Base-by-base conservation (phyloP, 176 grass and related monocot species). In the Triticum dicoccoides region DNA sequence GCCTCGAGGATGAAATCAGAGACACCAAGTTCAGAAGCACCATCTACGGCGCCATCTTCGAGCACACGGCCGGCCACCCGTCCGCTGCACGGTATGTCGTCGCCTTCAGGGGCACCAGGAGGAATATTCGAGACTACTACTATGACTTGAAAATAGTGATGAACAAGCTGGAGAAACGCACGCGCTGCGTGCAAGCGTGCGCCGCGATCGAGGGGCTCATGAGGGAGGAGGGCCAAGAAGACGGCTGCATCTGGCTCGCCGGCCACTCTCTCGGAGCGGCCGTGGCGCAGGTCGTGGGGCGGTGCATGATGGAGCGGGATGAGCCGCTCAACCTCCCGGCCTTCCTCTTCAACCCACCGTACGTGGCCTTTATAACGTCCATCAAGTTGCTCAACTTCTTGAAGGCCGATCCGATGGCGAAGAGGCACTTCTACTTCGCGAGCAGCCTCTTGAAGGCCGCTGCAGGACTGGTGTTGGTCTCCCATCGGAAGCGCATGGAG, bases 341-440 rank as follows among this genome's bases (percentile, higher is more conserved):
- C 51, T 54, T 54, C 51, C 51, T 54, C 51, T 54, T 86, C 64
- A 86, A 85, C 35, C 47, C 64, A 6, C 76, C 76, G 11, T 64
- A 79, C 5, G 44, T 86, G 11, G 70, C 64, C 4, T 24, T 15
- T 3, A 45, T 75, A 15, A 34, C 64, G 5, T 32, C 1, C 2
- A 23, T 62, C 76, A 39, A 54, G 32, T 9, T 86, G 75, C 65
- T 79, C 6, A 33, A 13, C 73, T 11, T 5, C 38, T 39, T 39
- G 38, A 39, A 39, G 38, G 38, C 38, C 3, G 2, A 14, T 11
- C 45, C 45, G 45, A 3, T 18, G 54, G 67, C 27, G 0, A 73
- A 80, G 84, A 9, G 41, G 41, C 41, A 9, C 41, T 9, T 42
- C 8, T 25, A 80, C 67, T 11, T 12, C 6, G 2, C 54, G 25